Evolutionary conservation across 805 yeast genomes (phyloP), one percentile per base, ranked within the genome.

Genomic region (Cephaloascus fragrans): DNA sequence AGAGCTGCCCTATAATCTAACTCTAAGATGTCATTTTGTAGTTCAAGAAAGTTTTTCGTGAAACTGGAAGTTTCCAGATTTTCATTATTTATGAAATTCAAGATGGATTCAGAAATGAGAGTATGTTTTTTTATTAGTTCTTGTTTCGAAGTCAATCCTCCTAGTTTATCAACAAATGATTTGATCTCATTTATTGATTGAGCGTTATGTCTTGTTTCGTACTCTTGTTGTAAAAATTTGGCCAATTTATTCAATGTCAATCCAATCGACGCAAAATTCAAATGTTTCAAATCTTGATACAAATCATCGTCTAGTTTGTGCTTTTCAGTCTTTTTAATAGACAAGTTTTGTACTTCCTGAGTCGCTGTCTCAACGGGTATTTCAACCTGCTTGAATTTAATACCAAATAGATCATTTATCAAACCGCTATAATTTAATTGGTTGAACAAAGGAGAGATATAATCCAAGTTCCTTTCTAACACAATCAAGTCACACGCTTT

Each of bases 391-490:
- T 69, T 71, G 10, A 67, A 52, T 12, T 69, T 63, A 4, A 80
- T 60, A 3, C 73, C 76, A 46, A 77, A 68, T 10, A 77, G 54
- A 48, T 89, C 96, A 53, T 84, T 89, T 17, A 88, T 63, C 14
- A 93, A 63, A 0, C 97, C 98, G 15, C 74, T 66, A 54, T 89
- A 90, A 2, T 87, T 83, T 48, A 89, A 59, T 49, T 89, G 97
- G 19, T 79, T 75, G 39, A 87, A 59, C 9, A 86, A 50, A 1
- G 87, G 80, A 1, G 95, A 76, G 3, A 83, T 56, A 34, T 75
- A 69, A 58, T 90, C 98, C 20, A 80, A 55, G 39, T 80, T 75
- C 36, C 98, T 64, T 52, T 90, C 97, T 17, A 90, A 51, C 1
- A 89, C 80, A 4, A 90, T 67, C 20, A 89, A 59, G 51, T 90